Evolutionary conservation across 179 eudicot genomes (phyloP), one percentile per base, ranked within the genome.

Genomic region (Sideroxylon spinosum): DNA sequence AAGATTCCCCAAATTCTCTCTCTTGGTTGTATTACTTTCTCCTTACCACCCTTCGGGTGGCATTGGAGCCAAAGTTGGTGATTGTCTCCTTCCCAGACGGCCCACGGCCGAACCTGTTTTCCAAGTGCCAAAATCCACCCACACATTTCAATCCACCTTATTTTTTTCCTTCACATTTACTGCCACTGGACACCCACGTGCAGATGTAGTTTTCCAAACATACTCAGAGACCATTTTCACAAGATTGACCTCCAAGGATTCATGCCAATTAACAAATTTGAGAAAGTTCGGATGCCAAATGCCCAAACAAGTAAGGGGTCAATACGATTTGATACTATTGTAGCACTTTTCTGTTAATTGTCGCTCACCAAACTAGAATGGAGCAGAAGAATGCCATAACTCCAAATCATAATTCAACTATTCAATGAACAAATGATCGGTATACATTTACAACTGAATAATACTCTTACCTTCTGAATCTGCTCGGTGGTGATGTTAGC

Each of bases 401-500:
- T 60, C 63, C 23, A 60, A 60, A 10, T 10, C 56, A 52, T 10
- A 52, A 64, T 64, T 25, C 68, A 25, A 52, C 2, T 9, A 64
- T 64, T 25, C 68, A 64, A 23, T 64, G 44, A 64, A 64, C 37
- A 64, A 14, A 26, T 12, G 32, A 64, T 64, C 37, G 10, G 26
- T 20, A 60, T 60, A 60, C 64, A 60, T 60, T 37, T 37, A 37
- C 44, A 37, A 37, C 44, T 37, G 29, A 62, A 62, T 22, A 62
- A 62, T 22, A 23, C 1, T 10, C 0, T 48, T 19, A 86, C 89
- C 89, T 87, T 87, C 71, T 87, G 89, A 79, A 87, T 87, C 87
- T 87, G 89, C 61, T 87, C 89, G 61, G 89, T 85, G 53, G 89
- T 87, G 70, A 87, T 85, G 46, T 66, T 84, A 20, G 87, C 22